phyloP scores from a whole-genome alignment of 176 grass and related monocot genomes.

The Eleusine coracana region DNA sequence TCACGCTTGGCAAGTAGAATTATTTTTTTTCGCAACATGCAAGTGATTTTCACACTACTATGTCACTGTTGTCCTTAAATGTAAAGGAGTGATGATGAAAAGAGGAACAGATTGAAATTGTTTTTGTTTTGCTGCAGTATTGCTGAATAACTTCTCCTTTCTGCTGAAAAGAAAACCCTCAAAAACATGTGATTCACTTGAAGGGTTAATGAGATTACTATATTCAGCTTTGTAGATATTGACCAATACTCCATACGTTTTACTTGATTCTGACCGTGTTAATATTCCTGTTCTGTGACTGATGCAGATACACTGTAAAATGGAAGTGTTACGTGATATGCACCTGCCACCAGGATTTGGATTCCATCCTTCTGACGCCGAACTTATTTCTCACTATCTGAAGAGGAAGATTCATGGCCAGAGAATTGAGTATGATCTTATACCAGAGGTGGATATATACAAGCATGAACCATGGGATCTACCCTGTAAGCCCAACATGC shows the following conservation, averaged over 20 bases:
- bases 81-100: neutral
- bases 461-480: constrained; percentile 99
- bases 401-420: constrained; percentile 73
- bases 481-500: constrained; percentile 55
- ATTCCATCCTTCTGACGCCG: constrained; percentile 81
- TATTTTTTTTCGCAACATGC: no score
- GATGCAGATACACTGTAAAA: constrained; percentile 41
- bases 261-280: constrained; percentile 11
- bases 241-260: neutral
- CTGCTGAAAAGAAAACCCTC: neutral
- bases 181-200: neutral
- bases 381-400: constrained; percentile 84
- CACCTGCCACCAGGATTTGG: constrained; percentile 77
- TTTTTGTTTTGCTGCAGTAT: neutral
- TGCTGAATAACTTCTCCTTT: neutral
- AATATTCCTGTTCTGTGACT: constrained; percentile 6
- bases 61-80: neutral
- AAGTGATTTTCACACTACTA: neutral
- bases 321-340: constrained; percentile 63
- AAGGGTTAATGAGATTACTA: neutral
- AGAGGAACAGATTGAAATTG: neutral
- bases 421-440: constrained; percentile 69
- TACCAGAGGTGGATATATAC: constrained; percentile 89
- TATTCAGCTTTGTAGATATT: neutral
- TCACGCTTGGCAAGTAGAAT: no score